These are phyloP conservation scores for Talaromyces ruber DNA, from an alignment of 495 filamentous ascomycete species.

Conservation along the genomic window DNA sequence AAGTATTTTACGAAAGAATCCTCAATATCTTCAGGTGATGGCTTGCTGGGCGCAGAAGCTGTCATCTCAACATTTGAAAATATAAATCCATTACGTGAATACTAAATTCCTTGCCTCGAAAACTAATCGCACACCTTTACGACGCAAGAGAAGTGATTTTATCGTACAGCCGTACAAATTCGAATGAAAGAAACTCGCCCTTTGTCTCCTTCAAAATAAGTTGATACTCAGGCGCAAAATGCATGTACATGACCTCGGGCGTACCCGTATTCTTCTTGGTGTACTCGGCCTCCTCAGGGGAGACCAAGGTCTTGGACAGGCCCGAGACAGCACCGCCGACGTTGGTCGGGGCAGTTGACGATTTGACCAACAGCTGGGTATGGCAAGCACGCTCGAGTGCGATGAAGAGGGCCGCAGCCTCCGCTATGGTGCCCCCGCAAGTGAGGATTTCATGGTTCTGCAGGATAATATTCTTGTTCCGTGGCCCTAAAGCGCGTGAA, in stretches of 20 bases:
- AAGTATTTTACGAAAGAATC: too few species aligned
- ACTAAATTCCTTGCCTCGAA: too few species aligned
- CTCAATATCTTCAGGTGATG: too few species aligned
- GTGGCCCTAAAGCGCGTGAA: constrained; percentile 35
- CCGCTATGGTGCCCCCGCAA: constrained; percentile 44
- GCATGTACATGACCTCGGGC: constrained; percentile 14
- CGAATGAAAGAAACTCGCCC: constrained; percentile 9
- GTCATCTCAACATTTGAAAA: too few species aligned
- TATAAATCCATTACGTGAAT: too few species aligned
- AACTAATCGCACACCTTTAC: not conserved
- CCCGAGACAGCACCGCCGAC: constrained; percentile 15
- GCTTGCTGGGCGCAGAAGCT: too few species aligned
- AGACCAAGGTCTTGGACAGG: constrained; percentile 40
- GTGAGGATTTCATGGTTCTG: constrained; percentile 55
- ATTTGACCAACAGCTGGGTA: constrained; percentile 48
- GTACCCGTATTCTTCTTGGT: constrained; percentile 18
- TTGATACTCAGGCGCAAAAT: constrained; percentile 12
- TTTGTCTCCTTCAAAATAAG: constrained; percentile 8
- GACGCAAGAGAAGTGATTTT: too few species aligned
- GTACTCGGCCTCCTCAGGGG: constrained; percentile 41
- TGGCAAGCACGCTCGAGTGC: constrained; percentile 52
- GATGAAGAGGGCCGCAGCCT: constrained; percentile 53
- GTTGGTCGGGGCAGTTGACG: constrained; percentile 24
- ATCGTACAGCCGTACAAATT: constrained; percentile 9
- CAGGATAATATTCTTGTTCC: constrained; percentile 45